Base-by-base conservation (phyloP, 139 green algal genomes). In the Chlorella sorokiniana region DNA sequence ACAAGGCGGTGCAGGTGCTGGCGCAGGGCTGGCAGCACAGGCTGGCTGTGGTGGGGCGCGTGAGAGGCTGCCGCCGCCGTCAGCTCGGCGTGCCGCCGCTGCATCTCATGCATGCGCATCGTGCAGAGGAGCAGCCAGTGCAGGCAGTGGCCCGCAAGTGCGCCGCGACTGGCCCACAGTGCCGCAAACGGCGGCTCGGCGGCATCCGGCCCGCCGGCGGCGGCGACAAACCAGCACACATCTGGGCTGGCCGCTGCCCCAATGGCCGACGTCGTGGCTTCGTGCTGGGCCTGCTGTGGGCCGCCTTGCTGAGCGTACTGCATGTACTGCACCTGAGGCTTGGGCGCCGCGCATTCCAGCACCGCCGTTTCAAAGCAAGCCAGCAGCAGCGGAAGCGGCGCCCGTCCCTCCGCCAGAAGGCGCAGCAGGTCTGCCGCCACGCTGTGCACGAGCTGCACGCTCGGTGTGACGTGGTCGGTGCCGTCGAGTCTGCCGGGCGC, bases 111-210 rank as follows among this genome's bases (percentile, higher is more conserved):
- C 20, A 87, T 63, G 5, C 71, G 61, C 1, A 23, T 35, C 7
- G 69, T 77, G 67, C 83, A 87, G 56, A 78, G 83, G 45, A 85
- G 83, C 77, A 87, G 77, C 83, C 78, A 85, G 1, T 42, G 76
- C 69, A 85, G 48, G 48, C 35, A 42, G 62, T 56, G 69, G 33
- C 63, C 27, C 14, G 31, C 42, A n/a, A 83, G 63, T 10, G 83
- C 78, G 2, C 44, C 44, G 7, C 33, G 35, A 5, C 22, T 71
- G 78, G 61, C 78, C 83, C 83, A 87, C 38, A 73, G 37, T 27
- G 22, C 33, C 3, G 40, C 70, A 42, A 85, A 74, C 0, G 70
- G 83, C 29, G 16, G 29, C 14, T 59, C 42, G 29, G 38, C 8
- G 27, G 29, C 18, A 5, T 7, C 38, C 68, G 27, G 16, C 31